phyloP scores from a whole-genome alignment of 2,329 filamentous ascomycete genomes.

The Aspergillus clavatus region DNA sequence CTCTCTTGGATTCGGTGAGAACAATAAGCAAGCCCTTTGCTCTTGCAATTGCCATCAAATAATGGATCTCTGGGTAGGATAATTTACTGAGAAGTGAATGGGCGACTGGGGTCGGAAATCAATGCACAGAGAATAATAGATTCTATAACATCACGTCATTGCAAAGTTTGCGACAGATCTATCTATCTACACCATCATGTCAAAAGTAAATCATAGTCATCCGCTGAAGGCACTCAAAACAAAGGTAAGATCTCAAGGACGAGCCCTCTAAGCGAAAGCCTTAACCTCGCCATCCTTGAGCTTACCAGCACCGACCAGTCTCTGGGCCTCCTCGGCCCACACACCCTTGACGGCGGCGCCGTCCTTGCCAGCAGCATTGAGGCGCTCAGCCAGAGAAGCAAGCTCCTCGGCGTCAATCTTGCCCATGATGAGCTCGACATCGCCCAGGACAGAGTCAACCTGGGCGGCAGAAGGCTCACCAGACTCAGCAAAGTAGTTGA shows the following conservation, averaged over 20 bases:
- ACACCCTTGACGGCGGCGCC: constrained; percentile 78
- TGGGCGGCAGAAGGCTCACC: constrained; percentile 68
- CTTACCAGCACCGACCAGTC: constrained; percentile 76
- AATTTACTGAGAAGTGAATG: no score
- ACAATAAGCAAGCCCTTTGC: no score
- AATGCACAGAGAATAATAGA: no score
- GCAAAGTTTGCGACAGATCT: no score
- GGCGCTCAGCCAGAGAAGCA: constrained; percentile 72
- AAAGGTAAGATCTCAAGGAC: background rate
- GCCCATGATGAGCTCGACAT: constrained; percentile 79
- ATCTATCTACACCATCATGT: no score
- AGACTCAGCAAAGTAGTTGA: constrained; percentile 80
- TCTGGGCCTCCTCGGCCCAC: constrained; percentile 72
- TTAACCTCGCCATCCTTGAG: constrained; percentile 79
- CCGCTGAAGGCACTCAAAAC: no score
- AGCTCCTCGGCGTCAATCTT: constrained; percentile 92
- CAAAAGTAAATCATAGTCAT: no score
- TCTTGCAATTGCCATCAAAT: no score
- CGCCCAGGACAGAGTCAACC: constrained; percentile 76
- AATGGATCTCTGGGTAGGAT: no score
- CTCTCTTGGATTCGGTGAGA: no score
- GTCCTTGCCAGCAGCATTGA: constrained; percentile 71
- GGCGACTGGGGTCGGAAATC: no score
- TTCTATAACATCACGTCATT: no score
- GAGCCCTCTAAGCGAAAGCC: constrained; percentile 34